Base-by-base conservation (phyloP, 2,329 filamentous ascomycete species). In the Capronia americana region DNA sequence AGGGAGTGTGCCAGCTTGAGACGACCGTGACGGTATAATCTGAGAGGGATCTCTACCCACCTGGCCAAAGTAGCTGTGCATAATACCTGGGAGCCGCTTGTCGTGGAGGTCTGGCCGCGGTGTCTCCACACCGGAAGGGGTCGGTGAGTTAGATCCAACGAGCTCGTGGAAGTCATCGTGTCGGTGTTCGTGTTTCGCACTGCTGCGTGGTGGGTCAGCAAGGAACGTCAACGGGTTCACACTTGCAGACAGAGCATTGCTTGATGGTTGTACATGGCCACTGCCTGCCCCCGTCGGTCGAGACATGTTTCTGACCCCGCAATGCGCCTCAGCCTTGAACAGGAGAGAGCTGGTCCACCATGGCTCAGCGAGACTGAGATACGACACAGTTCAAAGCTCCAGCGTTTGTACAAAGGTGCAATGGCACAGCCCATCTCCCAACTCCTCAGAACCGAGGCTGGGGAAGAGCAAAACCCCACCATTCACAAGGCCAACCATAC, bases 31-130 rank as follows among this genome's bases (percentile, higher is more conserved):
- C 68, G 77, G 75, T 71, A 78, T 72, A 76, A 70, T 83, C 80
- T 80, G 78, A 85, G 86, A 86, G 88, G 89, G 88, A 84, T 87
- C 88, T 85, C 87, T 87, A 97, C 95, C 90, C 96, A 99, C 95
- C 94, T 99, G 95, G 84, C 90, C 91, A 87, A 98, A 97, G 86
- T 95, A 97, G 85, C 90, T 96, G 80, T 89, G 87, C 86, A 95
- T 90, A 83, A 98, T 96, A 78, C 93, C 92, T 73, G 95, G 95
- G 77, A 96, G 85, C 81, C 95, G 91, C 83, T 97, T 97, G 83
- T 99, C 95, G 76, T 91, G 90, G 70, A 91, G 90, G 81, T 98
- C 94, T 73, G 95, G 95, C 76, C 93, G 91, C 73, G 95, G 95
- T 70, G 95, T 99, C 72, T 92, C 91, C 79, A 96, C 88, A 76